phyloP scores from a whole-genome alignment of 768 basidiomycete species.

The Trametes cubensis region DNA sequence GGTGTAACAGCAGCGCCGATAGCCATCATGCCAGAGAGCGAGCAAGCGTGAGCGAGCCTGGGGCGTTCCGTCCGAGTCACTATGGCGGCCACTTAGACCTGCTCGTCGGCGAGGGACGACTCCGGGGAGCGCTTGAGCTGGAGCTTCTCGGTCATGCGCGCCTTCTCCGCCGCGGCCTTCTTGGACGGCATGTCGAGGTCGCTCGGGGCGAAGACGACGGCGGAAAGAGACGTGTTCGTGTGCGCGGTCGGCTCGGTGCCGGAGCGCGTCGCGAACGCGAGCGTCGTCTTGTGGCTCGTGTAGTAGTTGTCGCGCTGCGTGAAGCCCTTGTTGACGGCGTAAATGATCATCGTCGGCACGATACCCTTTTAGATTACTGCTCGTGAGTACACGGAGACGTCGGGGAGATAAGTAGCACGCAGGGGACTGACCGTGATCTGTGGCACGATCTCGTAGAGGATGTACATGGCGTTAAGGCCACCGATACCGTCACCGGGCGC shows the following conservation, averaged over 20 bases:
- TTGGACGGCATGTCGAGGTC: background rate
- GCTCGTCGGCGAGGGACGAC: too few species aligned
- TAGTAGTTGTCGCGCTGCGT: constrained; percentile 2
- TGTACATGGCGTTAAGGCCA: constrained; percentile 18
- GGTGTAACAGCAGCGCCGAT: too few species aligned
- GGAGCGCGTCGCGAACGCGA: background rate
- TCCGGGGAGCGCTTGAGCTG: background rate
- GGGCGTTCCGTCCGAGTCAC: too few species aligned
- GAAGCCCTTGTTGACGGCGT: constrained; percentile 16
- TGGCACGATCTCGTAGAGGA: constrained; percentile 22
- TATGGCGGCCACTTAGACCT: too few species aligned
- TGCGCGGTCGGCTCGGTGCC: constrained; percentile 3
- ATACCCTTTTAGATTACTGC: constrained; percentile 3
- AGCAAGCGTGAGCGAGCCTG: too few species aligned
- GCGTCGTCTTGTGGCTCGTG: background rate
- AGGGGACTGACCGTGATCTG: constrained; percentile 18
- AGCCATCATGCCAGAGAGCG: too few species aligned
- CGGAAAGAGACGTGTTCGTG: background rate
- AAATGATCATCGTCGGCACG: constrained; percentile 16
- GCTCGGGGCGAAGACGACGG: background rate
- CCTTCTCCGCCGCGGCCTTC: background rate
- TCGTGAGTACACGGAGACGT: too few species aligned
- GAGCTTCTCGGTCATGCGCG: constrained; percentile 1
- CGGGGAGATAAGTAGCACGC: too few species aligned
- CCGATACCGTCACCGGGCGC: constrained; percentile 7